Evolutionary conservation across 2,329 filamentous ascomycete genomes (phyloP).

Genomic region (Cercospora berteroae): DNA sequence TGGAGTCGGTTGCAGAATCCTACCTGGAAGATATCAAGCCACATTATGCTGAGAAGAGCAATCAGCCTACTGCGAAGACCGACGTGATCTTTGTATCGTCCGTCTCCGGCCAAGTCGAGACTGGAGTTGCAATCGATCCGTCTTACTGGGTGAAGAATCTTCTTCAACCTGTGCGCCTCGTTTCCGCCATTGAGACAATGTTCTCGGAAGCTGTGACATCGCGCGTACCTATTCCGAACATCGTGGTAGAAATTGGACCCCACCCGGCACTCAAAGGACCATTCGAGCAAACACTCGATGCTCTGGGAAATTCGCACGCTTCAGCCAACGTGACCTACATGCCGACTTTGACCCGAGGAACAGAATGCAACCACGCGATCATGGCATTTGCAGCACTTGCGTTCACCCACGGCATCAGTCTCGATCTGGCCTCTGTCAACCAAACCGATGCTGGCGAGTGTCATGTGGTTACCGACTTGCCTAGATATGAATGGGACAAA

Average conservation of each 20-base stretch:
- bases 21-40: conserved; percentile 11
- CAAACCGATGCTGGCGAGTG: background rate
- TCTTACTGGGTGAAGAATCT: conserved; percentile 12
- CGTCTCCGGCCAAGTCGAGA: background rate
- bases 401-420: background rate
- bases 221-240: background rate
- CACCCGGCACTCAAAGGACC: conserved; percentile 13
- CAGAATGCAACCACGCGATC: background rate
- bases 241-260: conserved; percentile 13
- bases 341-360: background rate
- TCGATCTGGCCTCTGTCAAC: background rate
- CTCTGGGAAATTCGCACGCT: background rate
- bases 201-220: background rate
- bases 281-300: background rate
- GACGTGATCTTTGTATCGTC: background rate
- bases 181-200: background rate
- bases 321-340: background rate
- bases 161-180: background rate
- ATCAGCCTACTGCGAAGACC: background rate
- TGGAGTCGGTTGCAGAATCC: conserved; percentile 15
- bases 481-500: conserved; percentile 5
- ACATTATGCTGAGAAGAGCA: background rate
- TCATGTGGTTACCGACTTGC: background rate
- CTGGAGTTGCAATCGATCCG: background rate
- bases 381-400: background rate